Evolutionary conservation across 148 eudicot genomes (phyloP).

Genomic region (Vaccinium vitisidaea): DNA sequence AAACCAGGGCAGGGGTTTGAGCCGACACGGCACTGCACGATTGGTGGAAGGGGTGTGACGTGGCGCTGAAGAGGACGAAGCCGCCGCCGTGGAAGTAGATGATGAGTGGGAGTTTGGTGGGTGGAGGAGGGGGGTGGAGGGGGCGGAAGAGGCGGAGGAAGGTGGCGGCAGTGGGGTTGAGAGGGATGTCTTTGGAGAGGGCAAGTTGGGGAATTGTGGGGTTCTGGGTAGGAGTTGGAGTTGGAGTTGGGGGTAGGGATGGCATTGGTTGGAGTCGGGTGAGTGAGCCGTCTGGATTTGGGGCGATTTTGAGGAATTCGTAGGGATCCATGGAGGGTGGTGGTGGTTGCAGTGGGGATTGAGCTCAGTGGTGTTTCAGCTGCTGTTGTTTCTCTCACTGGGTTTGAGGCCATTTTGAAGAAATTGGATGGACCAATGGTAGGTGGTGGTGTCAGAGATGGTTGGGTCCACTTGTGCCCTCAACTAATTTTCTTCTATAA

Average conservation of each 20-base stretch:
- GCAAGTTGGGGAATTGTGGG: neutral
- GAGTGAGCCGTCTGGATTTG: slow-evolving; percentile 70
- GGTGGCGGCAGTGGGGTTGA: slow-evolving; percentile 47
- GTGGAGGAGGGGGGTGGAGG: slow-evolving; percentile 7
- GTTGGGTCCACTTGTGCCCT: too few species aligned
- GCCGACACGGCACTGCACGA: slow-evolving; percentile 42
- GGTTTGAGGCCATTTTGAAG: too few species aligned
- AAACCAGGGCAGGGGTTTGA: slow-evolving; percentile 46
- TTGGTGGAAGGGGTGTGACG: slow-evolving; percentile 44
- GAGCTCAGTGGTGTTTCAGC: neutral
- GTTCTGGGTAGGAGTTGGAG: slow-evolving; percentile 4
- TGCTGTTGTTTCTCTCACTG: too few species aligned
- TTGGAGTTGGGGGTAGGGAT: slow-evolving; percentile 18
- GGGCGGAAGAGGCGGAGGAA: slow-evolving; percentile 75
- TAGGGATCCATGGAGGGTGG: slow-evolving; percentile 48
- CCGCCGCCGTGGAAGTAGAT: slow-evolving; percentile 85
- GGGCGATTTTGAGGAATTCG: slow-evolving; percentile 53
- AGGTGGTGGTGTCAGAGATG: too few species aligned
- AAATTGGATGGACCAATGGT: too few species aligned
- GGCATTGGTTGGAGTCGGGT: slow-evolving; percentile 39
- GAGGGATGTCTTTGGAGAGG: slow-evolving; percentile 63
- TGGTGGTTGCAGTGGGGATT: too few species aligned
- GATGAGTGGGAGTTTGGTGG: slow-evolving; percentile 51
- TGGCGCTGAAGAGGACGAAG: slow-evolving; percentile 62
- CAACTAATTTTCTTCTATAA: too few species aligned